Evolutionary conservation across 2,329 filamentous ascomycete genomes (phyloP), one percentile per base, ranked within the genome.

Genomic region (Claviceps monticola): DNA sequence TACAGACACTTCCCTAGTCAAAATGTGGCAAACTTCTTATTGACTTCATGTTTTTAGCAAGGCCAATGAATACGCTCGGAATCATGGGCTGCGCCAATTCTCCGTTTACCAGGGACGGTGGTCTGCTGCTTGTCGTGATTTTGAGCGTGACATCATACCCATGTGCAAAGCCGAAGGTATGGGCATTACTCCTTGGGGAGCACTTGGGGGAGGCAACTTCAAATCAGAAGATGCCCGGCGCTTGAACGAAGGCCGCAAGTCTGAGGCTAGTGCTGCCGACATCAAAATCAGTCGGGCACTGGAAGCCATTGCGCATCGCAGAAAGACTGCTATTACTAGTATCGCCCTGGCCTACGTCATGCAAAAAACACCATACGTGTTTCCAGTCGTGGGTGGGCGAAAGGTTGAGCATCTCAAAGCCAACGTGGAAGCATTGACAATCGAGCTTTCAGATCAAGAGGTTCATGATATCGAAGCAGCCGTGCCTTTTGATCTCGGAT

Each of bases 301-400:
- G 37, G 71, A 75, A 72, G 72, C 64, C 29, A 73, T 85, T 46
- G 72, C 73, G 46, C 57, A 59, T 23, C 66, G 67, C 54, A 72
- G 72, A 57, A 62, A 64, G 55, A 71, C 69, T 2, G 57, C 64
- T 50, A 66, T 74, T 56, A 74, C 71, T 16, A 72, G 70, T 55
- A 63, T 76, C 52, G 84, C 85, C 8, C 66, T 89, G 23, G 84
- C 85, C 2, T 89, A 89, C 60, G 80, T 88, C 14, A 76, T 86
- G 73, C 75, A 80, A 56, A 88, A 88, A 68, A 71, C 81, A 0
- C 78, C 83, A 0, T 80, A 86, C 59, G 81, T 88, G 13, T 87
- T 86, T 61, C 86, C 86, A 1, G 80, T 89, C 42, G 71, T 88
- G 4, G 84, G 85, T 11, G 82, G 82, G 0, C 74, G 84, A 11